phyloP scores from a whole-genome alignment of 2,329 filamentous ascomycete genomes.

The Ophiostoma novo-ulmi region DNA sequence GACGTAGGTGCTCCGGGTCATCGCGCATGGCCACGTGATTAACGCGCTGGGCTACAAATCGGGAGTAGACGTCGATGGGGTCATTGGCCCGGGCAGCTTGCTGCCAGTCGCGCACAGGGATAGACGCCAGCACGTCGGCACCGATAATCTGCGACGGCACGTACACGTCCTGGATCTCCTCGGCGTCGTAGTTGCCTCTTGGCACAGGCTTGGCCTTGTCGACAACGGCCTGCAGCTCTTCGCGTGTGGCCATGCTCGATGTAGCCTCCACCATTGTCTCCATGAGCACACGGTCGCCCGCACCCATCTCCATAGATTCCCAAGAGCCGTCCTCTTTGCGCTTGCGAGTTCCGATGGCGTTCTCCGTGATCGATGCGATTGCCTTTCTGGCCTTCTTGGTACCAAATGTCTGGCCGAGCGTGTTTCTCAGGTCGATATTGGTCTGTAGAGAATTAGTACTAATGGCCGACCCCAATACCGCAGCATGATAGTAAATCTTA shows the following conservation, averaged over 20 bases:
- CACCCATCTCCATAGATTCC: conserved; percentile 26
- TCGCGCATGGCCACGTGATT: conserved; percentile 50
- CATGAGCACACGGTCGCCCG: conserved; percentile 56
- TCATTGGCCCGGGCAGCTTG: conserved; percentile 57
- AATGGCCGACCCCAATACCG: neutral
- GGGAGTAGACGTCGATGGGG: conserved; percentile 52
- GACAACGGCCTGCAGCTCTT: conserved; percentile 43
- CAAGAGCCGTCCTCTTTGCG: conserved; percentile 45
- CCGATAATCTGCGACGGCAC: conserved; percentile 62
- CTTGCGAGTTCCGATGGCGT: conserved; percentile 53
- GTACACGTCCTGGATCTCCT: conserved; percentile 68
- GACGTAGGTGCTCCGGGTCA: conserved; percentile 49
- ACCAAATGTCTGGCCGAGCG: conserved; percentile 73
- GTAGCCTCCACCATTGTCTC: conserved; percentile 58
- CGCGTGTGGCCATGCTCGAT: conserved; percentile 46
- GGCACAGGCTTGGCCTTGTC: conserved; percentile 70
- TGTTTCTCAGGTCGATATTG: conserved; percentile 57
- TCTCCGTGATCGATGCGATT: conserved; percentile 62
- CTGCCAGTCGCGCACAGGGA: conserved; percentile 71
- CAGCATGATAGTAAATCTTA: conserved; percentile 27
- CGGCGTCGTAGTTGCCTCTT: conserved; percentile 60
- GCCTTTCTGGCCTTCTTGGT: conserved; percentile 82
- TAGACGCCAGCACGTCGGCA: conserved; percentile 57
- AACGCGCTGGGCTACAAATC: conserved; percentile 62
- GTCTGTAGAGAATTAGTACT: conserved; percentile 38